Evolutionary conservation across 2,329 filamentous ascomycete species (phyloP).

Genomic region (Celoporthe dispersa): DNA sequence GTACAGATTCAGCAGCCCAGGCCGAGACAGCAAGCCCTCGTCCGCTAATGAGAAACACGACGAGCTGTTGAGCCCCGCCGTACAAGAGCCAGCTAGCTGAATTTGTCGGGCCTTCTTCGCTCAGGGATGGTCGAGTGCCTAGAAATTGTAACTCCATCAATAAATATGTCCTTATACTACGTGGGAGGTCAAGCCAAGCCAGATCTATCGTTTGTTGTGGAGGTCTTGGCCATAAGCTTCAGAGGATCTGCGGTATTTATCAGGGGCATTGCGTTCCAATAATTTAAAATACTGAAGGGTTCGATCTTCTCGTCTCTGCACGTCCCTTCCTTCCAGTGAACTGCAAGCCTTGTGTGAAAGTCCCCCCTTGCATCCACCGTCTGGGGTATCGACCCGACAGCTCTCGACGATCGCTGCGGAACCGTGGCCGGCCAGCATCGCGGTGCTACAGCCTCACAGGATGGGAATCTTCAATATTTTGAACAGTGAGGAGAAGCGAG

Average conservation of each 20-base stretch:
- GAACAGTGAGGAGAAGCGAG: conserved; percentile 26
- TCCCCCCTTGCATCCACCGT: neutral
- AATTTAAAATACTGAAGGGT: neutral
- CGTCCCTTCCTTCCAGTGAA: neutral
- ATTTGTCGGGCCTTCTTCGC: neutral
- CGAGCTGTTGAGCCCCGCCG: neutral
- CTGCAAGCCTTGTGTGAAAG: neutral
- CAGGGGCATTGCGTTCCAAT: neutral
- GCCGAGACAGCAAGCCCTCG: conserved; percentile 13
- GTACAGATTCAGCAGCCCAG: conserved; percentile 9
- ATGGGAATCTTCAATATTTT: conserved; percentile 25
- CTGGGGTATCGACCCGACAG: neutral
- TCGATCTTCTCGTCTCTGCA: neutral
- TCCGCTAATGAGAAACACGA: neutral
- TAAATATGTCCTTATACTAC: neutral
- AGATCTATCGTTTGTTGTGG: neutral
- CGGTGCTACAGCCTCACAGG: neutral
- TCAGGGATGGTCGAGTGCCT: neutral
- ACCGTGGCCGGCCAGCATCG: neutral
- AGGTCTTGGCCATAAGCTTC: neutral
- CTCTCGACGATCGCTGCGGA: neutral
- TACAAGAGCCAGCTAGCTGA: neutral
- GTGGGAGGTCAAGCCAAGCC: neutral
- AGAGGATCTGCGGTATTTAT: neutral
- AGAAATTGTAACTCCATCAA: neutral